A percentile compares a stretch with the other conserved stretches of the same genome.
These are phyloP conservation scores for Phialocephala subalpina DNA, from an alignment of 2,329 filamentous ascomycete species.

Conservation along the genomic window DNA sequence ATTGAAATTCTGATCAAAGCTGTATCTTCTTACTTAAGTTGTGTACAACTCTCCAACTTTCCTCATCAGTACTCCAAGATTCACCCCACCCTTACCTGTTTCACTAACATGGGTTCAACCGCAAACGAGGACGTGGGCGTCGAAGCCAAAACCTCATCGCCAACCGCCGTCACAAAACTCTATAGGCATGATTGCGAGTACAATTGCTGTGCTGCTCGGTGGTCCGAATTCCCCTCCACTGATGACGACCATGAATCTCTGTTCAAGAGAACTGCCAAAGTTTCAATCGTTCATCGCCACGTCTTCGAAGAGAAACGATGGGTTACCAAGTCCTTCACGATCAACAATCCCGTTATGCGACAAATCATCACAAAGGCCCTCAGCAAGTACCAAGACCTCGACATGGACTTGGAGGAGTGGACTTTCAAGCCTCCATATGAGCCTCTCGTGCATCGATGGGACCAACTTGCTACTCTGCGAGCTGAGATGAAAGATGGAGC, in stretches of 20 bases:
- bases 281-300: conserved; percentile 47
- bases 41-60: not conserved
- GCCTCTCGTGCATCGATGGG: conserved; percentile 49
- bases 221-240: conserved; percentile 1
- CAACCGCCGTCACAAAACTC: not conserved
- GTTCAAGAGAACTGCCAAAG: conserved; percentile 29
- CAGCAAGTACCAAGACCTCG: conserved; percentile 46
- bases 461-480: conserved; percentile 34
- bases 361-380: conserved; percentile 42
- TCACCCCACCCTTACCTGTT: not conserved
- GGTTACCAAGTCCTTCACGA: conserved; percentile 44
- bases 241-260: conserved; percentile 41
- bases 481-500: conserved; percentile 15
- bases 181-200: not conserved
- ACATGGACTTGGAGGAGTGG: conserved; percentile 45
- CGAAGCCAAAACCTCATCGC: not conserved
- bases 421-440: conserved; percentile 45
- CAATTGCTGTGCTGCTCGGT: conserved; percentile 1
- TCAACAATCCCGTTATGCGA: conserved; percentile 45
- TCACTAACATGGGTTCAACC: not conserved
- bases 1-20: not conserved
- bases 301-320: conserved; percentile 41
- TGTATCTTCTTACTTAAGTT: not conserved
- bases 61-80: not conserved
- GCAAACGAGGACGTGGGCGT: not conserved